Percentiles rank a stretch among this genome's conserved stretches.
Conservation (phyloP, 176 grass and related monocot genomes). For the Elaeis guineensis region DNA sequence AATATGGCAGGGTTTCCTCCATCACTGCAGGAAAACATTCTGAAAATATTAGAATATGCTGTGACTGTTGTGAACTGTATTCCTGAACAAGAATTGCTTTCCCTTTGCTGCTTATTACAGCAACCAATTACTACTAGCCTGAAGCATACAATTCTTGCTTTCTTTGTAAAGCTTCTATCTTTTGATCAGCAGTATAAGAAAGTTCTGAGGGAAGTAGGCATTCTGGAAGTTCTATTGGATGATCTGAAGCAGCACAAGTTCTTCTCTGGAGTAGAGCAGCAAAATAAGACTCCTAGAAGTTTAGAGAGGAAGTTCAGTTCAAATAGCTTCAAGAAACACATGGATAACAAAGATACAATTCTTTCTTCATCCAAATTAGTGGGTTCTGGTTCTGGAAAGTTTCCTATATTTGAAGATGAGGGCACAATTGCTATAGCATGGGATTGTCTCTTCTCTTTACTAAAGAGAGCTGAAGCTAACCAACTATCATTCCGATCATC, state of each 20-base stretch:
- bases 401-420: conserved; percentile 93
- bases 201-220: conserved; percentile 92
- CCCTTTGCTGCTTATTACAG: conserved; percentile 96
- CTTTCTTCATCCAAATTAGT: conserved; percentile 69
- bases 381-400: conserved; percentile 49
- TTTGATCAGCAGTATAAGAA: conserved; percentile 99
- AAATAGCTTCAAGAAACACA: conserved; percentile 52
- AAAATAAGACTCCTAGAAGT: conserved; percentile 51
- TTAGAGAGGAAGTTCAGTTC: conserved; percentile 36
- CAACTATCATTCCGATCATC: conserved; percentile 87
- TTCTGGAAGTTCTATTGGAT: conserved; percentile 91
- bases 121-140: conserved; percentile 86
- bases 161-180: conserved; percentile 95
- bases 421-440: conserved; percentile 79
- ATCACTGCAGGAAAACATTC: conserved; percentile 94
- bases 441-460: conserved; percentile 97
- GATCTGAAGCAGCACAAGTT: conserved; percentile 94
- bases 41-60: conserved; percentile 98
- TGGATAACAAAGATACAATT: conserved; percentile 76
- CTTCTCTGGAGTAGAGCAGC: conserved; percentile 60
- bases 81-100: conserved; percentile 93
- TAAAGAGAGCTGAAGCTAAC: conserved; percentile 92
- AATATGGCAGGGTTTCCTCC: conserved; percentile 98
- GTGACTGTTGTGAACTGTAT: conserved; percentile 97
- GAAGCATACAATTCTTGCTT: conserved; percentile 84